A percentile compares a stretch with the other conserved stretches of the same genome.
phyloP scores from a whole-genome alignment of 2,329 filamentous ascomycete genomes.

The Sporothrix brasiliensis region DNA sequence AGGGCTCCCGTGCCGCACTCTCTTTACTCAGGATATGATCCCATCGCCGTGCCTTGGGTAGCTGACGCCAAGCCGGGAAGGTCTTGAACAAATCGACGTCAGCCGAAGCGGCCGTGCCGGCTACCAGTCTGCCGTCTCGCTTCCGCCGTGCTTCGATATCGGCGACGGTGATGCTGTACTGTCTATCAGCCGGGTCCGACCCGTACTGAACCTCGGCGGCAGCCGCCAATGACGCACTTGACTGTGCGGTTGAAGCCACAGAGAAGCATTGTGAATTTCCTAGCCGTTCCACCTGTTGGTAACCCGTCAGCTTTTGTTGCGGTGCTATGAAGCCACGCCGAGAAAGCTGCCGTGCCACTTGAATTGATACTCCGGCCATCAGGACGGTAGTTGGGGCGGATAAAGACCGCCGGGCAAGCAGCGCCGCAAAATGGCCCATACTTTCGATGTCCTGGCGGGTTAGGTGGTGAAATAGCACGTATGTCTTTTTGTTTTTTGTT shows the following conservation, averaged over 20 bases:
- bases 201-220: background rate
- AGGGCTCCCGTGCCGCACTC: constrained; percentile 62
- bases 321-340: background rate
- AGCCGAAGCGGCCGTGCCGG: constrained; percentile 74
- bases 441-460: background rate
- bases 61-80: constrained; percentile 52
- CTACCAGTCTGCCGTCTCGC: constrained; percentile 72
- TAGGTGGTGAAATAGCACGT: background rate
- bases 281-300: background rate
- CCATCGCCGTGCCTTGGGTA: constrained; percentile 80
- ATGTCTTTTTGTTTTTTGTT: background rate
- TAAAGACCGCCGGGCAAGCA: constrained; percentile 15
- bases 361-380: background rate
- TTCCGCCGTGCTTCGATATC: constrained; percentile 68
- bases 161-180: constrained; percentile 58
- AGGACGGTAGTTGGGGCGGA: background rate
- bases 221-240: background rate
- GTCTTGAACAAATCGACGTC: constrained; percentile 85
- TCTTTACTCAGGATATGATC: constrained; percentile 69
- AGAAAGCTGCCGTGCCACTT: background rate
- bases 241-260: constrained; percentile 28
- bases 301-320: background rate
- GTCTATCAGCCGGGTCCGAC: constrained; percentile 16
- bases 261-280: constrained; percentile 24
- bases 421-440: constrained; percentile 13